Evolutionary conservation across 352 stramenopile genomes (phyloP).

Genomic region (Blastocystis sp.): DNA sequence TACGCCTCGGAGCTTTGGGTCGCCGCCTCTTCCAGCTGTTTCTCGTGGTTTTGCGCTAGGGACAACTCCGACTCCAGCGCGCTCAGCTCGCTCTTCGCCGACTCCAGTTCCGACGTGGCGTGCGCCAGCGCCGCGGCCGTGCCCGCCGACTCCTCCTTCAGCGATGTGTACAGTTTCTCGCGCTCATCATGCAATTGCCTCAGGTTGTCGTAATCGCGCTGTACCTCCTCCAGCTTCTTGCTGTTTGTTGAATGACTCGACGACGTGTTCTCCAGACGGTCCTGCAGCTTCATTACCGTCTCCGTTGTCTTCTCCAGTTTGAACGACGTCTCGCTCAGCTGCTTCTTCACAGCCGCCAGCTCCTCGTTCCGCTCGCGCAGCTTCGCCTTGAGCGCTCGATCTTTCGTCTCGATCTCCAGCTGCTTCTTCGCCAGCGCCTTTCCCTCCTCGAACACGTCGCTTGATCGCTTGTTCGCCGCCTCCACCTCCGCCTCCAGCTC

Average conservation of each 20-base stretch:
- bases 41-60: not conserved
- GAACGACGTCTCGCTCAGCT: slow-evolving; percentile 49
- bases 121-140: not conserved
- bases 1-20: slow-evolving; percentile 53
- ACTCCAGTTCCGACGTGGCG: not conserved
- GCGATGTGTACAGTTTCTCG: slow-evolving; percentile 24
- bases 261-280: not conserved
- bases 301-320: slow-evolving; percentile 59
- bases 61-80: not conserved
- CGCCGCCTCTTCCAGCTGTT: slow-evolving; percentile 45
- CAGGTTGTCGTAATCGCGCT: slow-evolving; percentile 50
- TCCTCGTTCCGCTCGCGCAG: slow-evolving; percentile 53
- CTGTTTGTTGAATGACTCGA: slow-evolving; percentile 4
- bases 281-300: slow-evolving; percentile 47
- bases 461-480: slow-evolving; percentile 41
- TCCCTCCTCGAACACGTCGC: slow-evolving; percentile 56
- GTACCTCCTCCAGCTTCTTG: slow-evolving; percentile 42
- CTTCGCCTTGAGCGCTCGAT: slow-evolving; percentile 57
- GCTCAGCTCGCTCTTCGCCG: not conserved
- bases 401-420: slow-evolving; percentile 63
- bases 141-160: slow-evolving; percentile 13
- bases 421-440: slow-evolving; percentile 59
- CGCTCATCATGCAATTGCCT: slow-evolving; percentile 60
- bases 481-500: slow-evolving; percentile 50
- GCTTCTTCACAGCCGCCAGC: slow-evolving; percentile 8